phyloP scores from a whole-genome alignment of 257 asterid genomes.

The Nyctanthes arbortristis region DNA sequence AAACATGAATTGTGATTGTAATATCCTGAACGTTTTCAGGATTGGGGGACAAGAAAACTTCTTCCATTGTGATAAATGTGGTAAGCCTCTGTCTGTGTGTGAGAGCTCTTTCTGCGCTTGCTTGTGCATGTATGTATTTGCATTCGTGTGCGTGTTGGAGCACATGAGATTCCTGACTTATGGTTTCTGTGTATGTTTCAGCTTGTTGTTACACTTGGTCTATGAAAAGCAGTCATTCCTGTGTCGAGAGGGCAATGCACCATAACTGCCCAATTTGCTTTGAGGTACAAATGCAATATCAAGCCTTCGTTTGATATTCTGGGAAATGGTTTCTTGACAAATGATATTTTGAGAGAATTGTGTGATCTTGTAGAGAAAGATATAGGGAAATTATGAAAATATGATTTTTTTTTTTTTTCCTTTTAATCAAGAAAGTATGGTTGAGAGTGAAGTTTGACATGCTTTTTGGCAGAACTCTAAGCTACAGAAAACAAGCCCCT shows the following conservation, averaged over 20 bases:
- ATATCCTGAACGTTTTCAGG: slow-evolving; percentile 36
- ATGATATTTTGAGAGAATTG: too few species aligned
- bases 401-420: too few species aligned
- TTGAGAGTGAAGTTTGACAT: too few species aligned
- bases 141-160: not conserved
- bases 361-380: too few species aligned
- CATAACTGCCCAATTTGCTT: slow-evolving; percentile 92
- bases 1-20: not conserved
- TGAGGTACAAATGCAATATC: slow-evolving; percentile 51
- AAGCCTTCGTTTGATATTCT: too few species aligned
- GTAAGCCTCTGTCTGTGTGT: slow-evolving; percentile 36
- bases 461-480: too few species aligned
- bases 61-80: slow-evolving; percentile 69
- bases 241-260: slow-evolving; percentile 93
- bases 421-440: too few species aligned
- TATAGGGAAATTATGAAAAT: too few species aligned
- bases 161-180: not conserved
- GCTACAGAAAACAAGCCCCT: too few species aligned
- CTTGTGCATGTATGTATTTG: not conserved
- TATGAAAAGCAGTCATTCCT: slow-evolving; percentile 65
- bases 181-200: not conserved
- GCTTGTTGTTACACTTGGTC: not conserved
- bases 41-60: slow-evolving; percentile 70
- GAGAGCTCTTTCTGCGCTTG: not conserved
- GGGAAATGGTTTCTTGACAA: too few species aligned